Base-by-base conservation (phyloP, 2,329 filamentous ascomycete genomes). In the Aspergillus unguis region DNA sequence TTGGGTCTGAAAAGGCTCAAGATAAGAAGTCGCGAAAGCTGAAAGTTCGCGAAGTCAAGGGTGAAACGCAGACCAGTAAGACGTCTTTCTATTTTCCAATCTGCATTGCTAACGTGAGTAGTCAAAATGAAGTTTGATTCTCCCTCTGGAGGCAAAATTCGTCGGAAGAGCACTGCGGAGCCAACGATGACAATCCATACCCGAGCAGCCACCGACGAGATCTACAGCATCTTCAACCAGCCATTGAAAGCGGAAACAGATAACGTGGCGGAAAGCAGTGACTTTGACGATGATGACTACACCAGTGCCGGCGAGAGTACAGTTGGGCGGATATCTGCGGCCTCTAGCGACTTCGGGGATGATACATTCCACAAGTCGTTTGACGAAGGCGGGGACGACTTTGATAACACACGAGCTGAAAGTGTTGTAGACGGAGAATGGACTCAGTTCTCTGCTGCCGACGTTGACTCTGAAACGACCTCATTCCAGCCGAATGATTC, bases 181-280 rank as follows among this genome's bases (percentile, higher is more conserved):
- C 89, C 92, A n/a, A 99, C 94, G 1, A 96, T 99, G 92, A 99
- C 94, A 0, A 83, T 99, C 59, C 91, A 97, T 67, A 99, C 94
- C 9, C 89, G 84, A 62, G 92, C 94, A 59, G 94, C 94, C 4
- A 96, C 92, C 57, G 92, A 97, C 62, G 94, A 99, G 62, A 96
- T 99, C 48, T 97, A 97, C 65, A 91, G 91, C 53, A 90, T 99
- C 44, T 99, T 97, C 74, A 97, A 94, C 65, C 88, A 94, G 53
- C 92, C 94, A 1, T 71, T 92, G 33, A 80, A 80, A 56, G 75
- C 75, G 2, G 70, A 75, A 50, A 63, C 75, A 2, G 73, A 74
- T 31, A 68, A 72, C 48, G 81, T 78, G 26, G 78, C 79, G 2
- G 85, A 90, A 10, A 85, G 86, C 11, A 83, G 78, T 52, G 82